A percentile compares a stretch with the other conserved stretches of the same genome.
phyloP scores from a whole-genome alignment of 2,329 filamentous ascomycete genomes.

The Neophaeococcomyces mojaviensis region DNA sequence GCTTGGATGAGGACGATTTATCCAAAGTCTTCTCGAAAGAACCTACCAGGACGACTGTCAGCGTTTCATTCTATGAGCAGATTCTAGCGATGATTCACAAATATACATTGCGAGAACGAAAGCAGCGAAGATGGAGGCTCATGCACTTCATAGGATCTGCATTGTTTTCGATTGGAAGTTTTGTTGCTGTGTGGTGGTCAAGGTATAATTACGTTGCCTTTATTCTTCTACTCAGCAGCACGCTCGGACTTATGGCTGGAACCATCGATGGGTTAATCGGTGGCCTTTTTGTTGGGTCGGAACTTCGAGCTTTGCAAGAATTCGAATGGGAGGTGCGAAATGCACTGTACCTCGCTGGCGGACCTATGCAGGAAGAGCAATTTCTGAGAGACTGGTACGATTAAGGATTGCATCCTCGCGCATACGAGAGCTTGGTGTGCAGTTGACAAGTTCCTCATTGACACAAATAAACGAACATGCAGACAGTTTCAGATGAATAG shows the following conservation, averaged over 20 bases:
- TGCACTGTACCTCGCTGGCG: slow-evolving; percentile 18
- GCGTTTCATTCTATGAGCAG: slow-evolving; percentile 55
- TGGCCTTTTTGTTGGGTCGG: slow-evolving; percentile 75
- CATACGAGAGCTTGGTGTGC: too few relatives aligned
- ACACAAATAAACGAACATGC: too few relatives aligned
- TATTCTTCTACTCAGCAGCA: slow-evolving; percentile 69
- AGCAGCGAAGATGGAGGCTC: slow-evolving; percentile 64
- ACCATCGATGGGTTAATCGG: slow-evolving; percentile 80
- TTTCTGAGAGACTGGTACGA: slow-evolving; percentile 23
- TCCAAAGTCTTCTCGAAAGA: slow-evolving; percentile 18
- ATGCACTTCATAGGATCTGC: slow-evolving; percentile 66
- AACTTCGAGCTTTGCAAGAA: slow-evolving; percentile 75
- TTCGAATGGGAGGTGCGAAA: slow-evolving; percentile 86
- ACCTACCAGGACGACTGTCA: slow-evolving; percentile 28
- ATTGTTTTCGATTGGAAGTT: slow-evolving; percentile 61
- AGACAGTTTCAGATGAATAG: too few relatives aligned
- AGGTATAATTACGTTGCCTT: slow-evolving; percentile 71
- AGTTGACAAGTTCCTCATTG: too few relatives aligned
- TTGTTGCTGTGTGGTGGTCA: slow-evolving; percentile 80
- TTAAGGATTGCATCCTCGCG: slow-evolving; percentile 5
- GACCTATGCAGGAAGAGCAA: slow-evolving; percentile 17
- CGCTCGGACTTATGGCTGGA: slow-evolving; percentile 67
- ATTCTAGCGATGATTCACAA: slow-evolving; percentile 63
- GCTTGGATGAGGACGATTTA: slow-evolving; percentile 16
- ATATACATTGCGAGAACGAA: slow-evolving; percentile 64